A percentile compares a stretch with the other conserved stretches of the same genome.
phyloP scores from a whole-genome alignment of 805 yeast species.

The Spathaspora passalidarum region DNA sequence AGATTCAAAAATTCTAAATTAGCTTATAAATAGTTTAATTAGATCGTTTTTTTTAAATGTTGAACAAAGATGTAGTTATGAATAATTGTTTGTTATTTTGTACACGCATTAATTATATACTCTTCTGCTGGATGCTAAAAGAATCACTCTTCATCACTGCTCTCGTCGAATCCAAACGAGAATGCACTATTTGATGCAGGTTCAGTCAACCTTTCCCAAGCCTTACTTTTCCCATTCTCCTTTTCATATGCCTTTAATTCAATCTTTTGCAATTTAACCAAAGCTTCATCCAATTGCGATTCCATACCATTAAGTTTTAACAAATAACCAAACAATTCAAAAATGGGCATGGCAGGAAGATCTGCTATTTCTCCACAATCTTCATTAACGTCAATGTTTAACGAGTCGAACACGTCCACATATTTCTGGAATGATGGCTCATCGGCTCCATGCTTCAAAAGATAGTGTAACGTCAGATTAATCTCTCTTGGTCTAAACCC shows the following conservation, averaged over 20 bases:
- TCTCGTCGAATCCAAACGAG: conserved; percentile 31
- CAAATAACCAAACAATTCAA: conserved; percentile 55
- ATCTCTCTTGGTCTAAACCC: conserved; percentile 70
- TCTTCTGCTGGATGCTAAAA: neutral
- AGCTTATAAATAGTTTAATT: neutral
- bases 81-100: no score
- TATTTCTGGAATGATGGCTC: conserved; percentile 19
- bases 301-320: conserved; percentile 39
- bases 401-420: conserved; percentile 21
- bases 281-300: conserved; percentile 28
- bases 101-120: no score
- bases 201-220: conserved; percentile 47
- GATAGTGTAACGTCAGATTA: conserved; percentile 27
- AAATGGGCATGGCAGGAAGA: conserved; percentile 53
- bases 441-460: conserved; percentile 8
- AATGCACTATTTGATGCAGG: conserved; percentile 14
- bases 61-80: neutral
- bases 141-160: conserved; percentile 17
- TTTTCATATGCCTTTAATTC: conserved; percentile 24
- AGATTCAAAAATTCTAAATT: conserved; percentile 22
- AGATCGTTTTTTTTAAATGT: neutral
- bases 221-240: conserved; percentile 40
- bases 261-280: conserved; percentile 27
- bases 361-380: conserved; percentile 59
- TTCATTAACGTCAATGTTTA: conserved; percentile 32